phyloP scores from a whole-genome alignment of 1,284 basidiomycete genomes.

The Cutaneotrichosporon cutaneum region DNA sequence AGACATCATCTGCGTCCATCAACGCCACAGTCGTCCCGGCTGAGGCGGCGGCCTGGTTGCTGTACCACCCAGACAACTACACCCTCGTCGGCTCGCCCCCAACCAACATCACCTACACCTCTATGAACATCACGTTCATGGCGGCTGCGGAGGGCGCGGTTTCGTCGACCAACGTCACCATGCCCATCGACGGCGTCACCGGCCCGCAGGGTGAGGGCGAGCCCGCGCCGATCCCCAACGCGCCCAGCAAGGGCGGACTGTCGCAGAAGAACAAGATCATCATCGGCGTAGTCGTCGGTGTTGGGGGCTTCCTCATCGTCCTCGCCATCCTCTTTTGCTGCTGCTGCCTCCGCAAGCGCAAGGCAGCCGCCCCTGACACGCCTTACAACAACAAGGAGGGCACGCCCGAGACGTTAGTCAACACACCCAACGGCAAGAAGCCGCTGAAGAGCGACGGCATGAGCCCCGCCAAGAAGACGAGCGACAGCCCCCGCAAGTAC shows the following conservation, averaged over 20 bases:
- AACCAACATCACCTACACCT: constrained; percentile 33
- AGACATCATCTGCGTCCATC: constrained; percentile 24
- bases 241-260: constrained; percentile 29
- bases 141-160: constrained; percentile 28
- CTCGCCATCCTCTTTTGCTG: constrained; percentile 42
- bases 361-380: constrained; percentile 20
- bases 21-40: constrained; percentile 43
- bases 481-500: constrained; percentile 8
- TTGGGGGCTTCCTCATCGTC: constrained; percentile 25
- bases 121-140: constrained; percentile 42
- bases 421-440: constrained; percentile 13
- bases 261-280: constrained; percentile 46
- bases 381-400: constrained; percentile 1
- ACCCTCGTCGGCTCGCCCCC: constrained; percentile 47
- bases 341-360: constrained; percentile 41
- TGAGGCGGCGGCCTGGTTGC: constrained; percentile 51
- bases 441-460: constrained; percentile 4
- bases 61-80: constrained; percentile 46
- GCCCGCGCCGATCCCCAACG: constrained; percentile 30
- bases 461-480: neutral
- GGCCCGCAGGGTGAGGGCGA: constrained; percentile 19
- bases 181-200: constrained; percentile 37
- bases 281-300: constrained; percentile 48
- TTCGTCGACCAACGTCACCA: constrained; percentile 33
- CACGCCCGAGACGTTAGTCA: constrained; percentile 13